Percentiles rank a stretch among this genome's conserved stretches.
Conservation (phyloP, 495 filamentous ascomycete species). For the Podospora didyma region DNA sequence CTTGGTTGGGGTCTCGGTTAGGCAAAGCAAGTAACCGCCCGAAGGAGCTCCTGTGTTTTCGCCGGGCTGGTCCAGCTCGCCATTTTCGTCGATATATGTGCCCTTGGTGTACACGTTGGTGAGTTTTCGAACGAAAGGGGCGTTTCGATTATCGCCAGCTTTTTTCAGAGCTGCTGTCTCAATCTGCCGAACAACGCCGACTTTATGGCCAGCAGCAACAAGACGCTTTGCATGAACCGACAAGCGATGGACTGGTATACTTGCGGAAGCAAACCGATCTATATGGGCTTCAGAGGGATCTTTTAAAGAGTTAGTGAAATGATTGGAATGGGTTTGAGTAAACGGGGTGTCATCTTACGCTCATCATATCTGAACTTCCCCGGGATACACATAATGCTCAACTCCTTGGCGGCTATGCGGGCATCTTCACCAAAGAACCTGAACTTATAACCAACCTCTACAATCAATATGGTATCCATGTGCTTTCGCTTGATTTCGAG, state of each 20-base stretch:
- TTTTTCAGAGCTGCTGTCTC: constrained; percentile 98
- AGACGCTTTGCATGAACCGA: constrained; percentile 94
- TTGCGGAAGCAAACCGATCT: constrained; percentile 90
- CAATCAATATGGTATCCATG: constrained; percentile 81
- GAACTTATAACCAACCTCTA: constrained; percentile 98
- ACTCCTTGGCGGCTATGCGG: constrained; percentile 78
- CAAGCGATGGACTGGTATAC: constrained; percentile 87
- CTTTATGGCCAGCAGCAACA: constrained; percentile 88
- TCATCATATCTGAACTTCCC: constrained; percentile 95
- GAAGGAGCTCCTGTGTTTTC: constrained; percentile 59
- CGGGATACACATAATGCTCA: constrained; percentile 95
- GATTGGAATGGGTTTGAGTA: not conserved
- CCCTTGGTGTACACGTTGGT: constrained; percentile 98
- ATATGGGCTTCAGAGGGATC: constrained; percentile 90
- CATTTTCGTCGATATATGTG: constrained; percentile 93
- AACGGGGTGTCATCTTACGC: constrained; percentile 49
- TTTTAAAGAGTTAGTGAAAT: constrained; percentile 15
- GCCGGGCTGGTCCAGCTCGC: constrained; percentile 60
- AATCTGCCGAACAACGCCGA: constrained; percentile 92
- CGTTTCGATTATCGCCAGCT: constrained; percentile 89
- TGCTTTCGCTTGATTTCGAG: constrained; percentile 91
- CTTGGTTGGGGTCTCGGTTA: constrained; percentile 83
- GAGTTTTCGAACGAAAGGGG: constrained; percentile 86
- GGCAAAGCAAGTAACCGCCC: constrained; percentile 87
- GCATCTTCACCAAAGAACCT: constrained; percentile 98